Percentiles rank a stretch among this genome's conserved stretches.
Evolutionary conservation across 2,329 filamentous ascomycete genomes (phyloP).

Genomic region (Fusarium sp.): DNA sequence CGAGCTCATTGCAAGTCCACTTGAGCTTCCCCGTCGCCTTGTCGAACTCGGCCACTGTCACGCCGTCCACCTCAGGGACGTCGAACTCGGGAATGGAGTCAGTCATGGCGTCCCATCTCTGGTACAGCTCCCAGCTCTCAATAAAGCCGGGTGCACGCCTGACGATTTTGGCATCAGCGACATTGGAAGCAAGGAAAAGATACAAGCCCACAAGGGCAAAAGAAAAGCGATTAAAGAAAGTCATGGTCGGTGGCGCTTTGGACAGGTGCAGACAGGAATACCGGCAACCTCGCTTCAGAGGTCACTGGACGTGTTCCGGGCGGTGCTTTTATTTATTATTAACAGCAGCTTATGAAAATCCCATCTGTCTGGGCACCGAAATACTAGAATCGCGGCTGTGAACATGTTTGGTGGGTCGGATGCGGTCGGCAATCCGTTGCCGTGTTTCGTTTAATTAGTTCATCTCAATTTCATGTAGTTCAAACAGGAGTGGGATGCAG

Average conservation of each 20-base stretch:
- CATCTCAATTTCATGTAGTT: constrained; percentile 4
- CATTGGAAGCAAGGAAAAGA: constrained; percentile 6
- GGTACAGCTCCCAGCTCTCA: constrained; percentile 1
- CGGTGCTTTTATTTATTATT: constrained; percentile 24
- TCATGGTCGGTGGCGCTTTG: constrained; percentile 14
- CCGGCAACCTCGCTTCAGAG: neutral
- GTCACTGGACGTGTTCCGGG: constrained; percentile 8
- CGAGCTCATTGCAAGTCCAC: constrained; percentile 24
- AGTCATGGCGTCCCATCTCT: constrained; percentile 9
- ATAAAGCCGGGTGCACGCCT: constrained; percentile 15
- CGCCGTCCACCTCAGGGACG: neutral
- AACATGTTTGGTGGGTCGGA: neutral
- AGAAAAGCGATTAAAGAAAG: constrained; percentile 19
- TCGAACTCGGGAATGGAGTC: constrained; percentile 7
- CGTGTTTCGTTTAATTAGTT: constrained; percentile 19
- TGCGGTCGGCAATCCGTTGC: constrained; percentile 3
- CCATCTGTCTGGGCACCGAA: neutral
- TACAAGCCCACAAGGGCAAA: constrained; percentile 18
- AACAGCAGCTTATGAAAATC: neutral
- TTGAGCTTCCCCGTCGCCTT: constrained; percentile 5
- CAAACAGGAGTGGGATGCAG: constrained; percentile 9
- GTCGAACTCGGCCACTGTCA: neutral
- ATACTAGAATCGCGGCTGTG: neutral
- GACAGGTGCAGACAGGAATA: constrained; percentile 9
- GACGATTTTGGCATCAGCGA: neutral